phyloP scores from a whole-genome alignment of 2,329 filamentous ascomycete genomes.

The Hymenoscyphus repandus region DNA sequence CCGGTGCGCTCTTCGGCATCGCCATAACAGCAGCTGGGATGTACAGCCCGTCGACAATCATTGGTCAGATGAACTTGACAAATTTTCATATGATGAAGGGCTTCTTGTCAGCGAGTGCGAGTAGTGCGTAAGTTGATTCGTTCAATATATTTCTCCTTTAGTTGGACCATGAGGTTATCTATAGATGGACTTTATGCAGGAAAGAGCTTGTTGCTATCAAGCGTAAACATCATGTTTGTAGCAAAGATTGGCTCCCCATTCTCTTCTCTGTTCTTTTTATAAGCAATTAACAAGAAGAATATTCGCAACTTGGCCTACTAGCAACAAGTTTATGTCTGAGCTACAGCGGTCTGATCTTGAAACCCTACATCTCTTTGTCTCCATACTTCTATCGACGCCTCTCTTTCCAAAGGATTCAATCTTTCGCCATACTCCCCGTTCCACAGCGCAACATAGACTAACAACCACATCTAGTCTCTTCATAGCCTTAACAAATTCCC shows the following conservation, averaged over 20 bases:
- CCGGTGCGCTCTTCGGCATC: slow-evolving; percentile 57
- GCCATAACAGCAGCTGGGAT: slow-evolving; percentile 57
- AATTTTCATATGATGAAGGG: slow-evolving; percentile 63
- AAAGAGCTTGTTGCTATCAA: too few species aligned
- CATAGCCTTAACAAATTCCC: slow-evolving; percentile 40
- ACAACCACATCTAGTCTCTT: slow-evolving; percentile 35
- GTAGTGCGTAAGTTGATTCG: slow-evolving; percentile 47
- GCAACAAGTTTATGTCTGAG: too few species aligned
- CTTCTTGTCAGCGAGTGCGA: slow-evolving; percentile 57
- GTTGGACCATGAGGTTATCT: not conserved
- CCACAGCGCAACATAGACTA: not conserved
- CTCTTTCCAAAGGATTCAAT: not conserved
- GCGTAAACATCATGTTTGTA: too few species aligned
- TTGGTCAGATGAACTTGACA: slow-evolving; percentile 53
- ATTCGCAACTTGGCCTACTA: too few species aligned
- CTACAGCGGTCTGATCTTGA: too few species aligned
- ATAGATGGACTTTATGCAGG: not conserved
- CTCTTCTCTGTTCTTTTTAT: too few species aligned
- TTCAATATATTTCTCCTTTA: not conserved
- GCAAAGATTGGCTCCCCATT: too few species aligned
- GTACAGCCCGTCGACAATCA: slow-evolving; percentile 53
- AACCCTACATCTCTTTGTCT: too few species aligned
- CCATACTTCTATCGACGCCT: not conserved
- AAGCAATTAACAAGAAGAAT: too few species aligned
- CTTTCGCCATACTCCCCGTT: not conserved